phyloP scores from a whole-genome alignment of 2,329 filamentous ascomycete species.

The Arthrobotrys iridis region DNA sequence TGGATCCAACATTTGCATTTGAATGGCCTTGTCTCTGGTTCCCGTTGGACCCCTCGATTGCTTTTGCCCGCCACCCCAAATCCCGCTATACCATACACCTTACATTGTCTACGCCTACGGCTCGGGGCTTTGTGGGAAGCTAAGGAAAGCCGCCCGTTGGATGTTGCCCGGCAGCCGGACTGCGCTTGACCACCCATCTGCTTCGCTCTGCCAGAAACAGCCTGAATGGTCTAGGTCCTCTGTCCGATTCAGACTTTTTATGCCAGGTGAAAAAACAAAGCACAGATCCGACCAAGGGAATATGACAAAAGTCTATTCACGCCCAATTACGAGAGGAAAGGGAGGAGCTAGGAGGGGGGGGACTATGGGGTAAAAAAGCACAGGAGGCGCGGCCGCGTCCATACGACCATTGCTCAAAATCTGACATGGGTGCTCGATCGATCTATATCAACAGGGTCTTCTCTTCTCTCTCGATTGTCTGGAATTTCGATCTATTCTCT shows the following conservation, averaged over 20 bases:
- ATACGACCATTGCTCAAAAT: neutral
- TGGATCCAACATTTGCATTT: slow-evolving; percentile 37
- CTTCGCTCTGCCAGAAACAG: slow-evolving; percentile 2
- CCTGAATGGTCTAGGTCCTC: neutral
- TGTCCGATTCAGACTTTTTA: slow-evolving; percentile 13
- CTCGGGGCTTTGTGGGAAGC: neutral
- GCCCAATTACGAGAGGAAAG: slow-evolving; percentile 29
- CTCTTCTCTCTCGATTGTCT: neutral
- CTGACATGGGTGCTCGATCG: slow-evolving; percentile 9
- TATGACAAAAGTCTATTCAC: slow-evolving; percentile 26
- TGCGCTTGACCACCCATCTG: too few relatives aligned
- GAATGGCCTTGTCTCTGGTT: slow-evolving; percentile 9
- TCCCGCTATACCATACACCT: neutral
- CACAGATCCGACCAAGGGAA: neutral
- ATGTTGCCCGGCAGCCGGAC: too few relatives aligned
- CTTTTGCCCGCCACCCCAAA: neutral
- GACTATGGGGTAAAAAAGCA: neutral
- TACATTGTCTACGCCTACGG: slow-evolving; percentile 10
- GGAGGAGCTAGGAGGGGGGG: neutral
- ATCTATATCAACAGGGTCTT: slow-evolving; percentile 31
- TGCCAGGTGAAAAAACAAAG: slow-evolving; percentile 17
- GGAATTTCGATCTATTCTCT: slow-evolving; percentile 8
- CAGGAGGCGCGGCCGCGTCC: slow-evolving; percentile 1
- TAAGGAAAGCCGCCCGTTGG: slow-evolving; percentile 39
- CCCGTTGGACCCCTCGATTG: slow-evolving; percentile 25